Base-by-base conservation (phyloP, 306 rosid species). In the Crataegus laevigata region DNA sequence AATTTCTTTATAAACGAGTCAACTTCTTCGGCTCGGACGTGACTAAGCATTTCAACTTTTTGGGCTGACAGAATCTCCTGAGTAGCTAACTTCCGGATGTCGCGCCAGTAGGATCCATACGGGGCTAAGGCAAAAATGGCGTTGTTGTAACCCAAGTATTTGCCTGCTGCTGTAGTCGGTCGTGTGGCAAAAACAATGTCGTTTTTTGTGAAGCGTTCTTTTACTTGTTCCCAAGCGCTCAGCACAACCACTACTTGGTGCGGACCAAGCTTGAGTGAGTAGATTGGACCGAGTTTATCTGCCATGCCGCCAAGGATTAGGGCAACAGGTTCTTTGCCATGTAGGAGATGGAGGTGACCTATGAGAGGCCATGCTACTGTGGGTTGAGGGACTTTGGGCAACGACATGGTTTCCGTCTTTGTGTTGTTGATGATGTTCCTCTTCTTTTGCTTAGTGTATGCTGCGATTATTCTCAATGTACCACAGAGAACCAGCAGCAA, bases 41-140 rank as follows among this genome's bases (percentile, higher is more conserved):
- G 88, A 43, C 73, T 80, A 1, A 83, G 78, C 76, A 65, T 59
- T 19, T 90, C 78, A 40, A 88, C 83, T 10, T 77, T 34, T 21
- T 59, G 80, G 59, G 36, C 60, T 3, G 86, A 83, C 18, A 83
- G 82, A 14, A 79, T 77, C 70, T 79, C 80, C 1, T 63, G 78
- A 0, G n/a, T 66, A 78, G 72, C 78, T n/a, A 87, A 65, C 72
- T 88, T 91, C 19, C 96, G 84, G 19, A 84, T 26, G 3, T 91
- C 79, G 4, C 93, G 83, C 93, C 96, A 91, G 47, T 87, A 89
- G 14, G 59, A 30, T 1, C 93, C 96, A 25, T 91, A 82, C 0
- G 96, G 89, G 3, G 93, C 82, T 11, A 88, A 68, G 3, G 82
- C 85, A 11, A 88, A 85, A 1, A 77, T 1, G 4, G 96, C 83